Evolutionary conservation across 768 basidiomycete genomes (phyloP), one percentile per base, ranked within the genome.

Genomic region (Trametes punicea): DNA sequence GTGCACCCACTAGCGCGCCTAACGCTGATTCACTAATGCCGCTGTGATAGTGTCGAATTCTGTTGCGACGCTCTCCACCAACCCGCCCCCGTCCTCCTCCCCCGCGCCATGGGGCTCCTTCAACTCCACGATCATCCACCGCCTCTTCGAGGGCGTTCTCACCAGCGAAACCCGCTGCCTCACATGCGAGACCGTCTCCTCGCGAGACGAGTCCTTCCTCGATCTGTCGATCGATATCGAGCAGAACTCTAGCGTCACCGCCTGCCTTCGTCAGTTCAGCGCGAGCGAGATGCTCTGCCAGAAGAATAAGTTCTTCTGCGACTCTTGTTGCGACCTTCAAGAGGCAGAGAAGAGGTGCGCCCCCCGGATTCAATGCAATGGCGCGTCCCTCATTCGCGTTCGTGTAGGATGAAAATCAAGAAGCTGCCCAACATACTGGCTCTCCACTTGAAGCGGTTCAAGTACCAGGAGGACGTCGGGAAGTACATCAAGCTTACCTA

Each of bases 191-290:
- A 98, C 90, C 41, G 95, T 96, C 65, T 65, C 72, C 4, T 90
- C 93, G 9, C 86, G 97, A 18, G 96, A 98, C 67, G 97, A 99
- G 71, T 84, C 88, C 9, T 99, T 99, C 74, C 81, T 99, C 51
- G 97, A 99, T 73, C 79, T 99, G n/a, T 98, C 95, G 4, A 93
- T 99, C 72, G 97, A 99, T 70, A 98, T 99, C 63, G 96, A 98
- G 69, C 93, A 97, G 70, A 97, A 98, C 71, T 91, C 94, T 3
- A 96, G 93, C 60, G 87, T 99, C 50, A 96, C 95, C 2, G 89
- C 95, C 6, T 99, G 97, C 69, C 81, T 99, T 31, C 83, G 93
- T 42, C 93, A 95, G 68, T 99, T 99, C 70, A 96, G 93, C 67
- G 95, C 94, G 36, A 92, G 89, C 67, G 97, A 99, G 73, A 99